Evolutionary conservation across 129 eudicot species (phyloP), one percentile per base, ranked within the genome.

Genomic region (Logfia minima): DNA sequence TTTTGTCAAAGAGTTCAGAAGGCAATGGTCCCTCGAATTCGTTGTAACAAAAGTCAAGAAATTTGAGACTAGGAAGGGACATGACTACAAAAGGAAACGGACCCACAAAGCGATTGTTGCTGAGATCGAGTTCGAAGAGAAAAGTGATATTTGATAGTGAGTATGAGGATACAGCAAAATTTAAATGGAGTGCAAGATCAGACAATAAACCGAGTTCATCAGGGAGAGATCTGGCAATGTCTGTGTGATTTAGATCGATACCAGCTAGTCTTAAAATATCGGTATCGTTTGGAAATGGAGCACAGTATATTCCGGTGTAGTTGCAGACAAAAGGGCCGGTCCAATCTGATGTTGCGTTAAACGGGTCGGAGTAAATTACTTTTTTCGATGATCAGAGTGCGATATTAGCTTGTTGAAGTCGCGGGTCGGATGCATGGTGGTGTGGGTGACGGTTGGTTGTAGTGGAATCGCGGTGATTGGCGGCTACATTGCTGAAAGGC

Each of bases 371-470:
- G 81, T 86, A 84, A 23, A 92, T 90, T 1, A 86, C 93, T 0
- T 35, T 71, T 55, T 92, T 92, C 98, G 96, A 92, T 14, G 98
- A 93, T 80, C 88, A 96, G 77, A 92, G 83, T 16, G 93, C 92
- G 17, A 68, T 14, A 23, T 90, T 88, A 28, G 98, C 98, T 86
- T 85, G 87, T 24, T 85, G 78, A 75, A 89, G 91, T 14, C 86
- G 82, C 2, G 78, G 76, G 75, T 82, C 87, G 70, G 85, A 67
- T 62, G 59, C 82, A 24, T 6, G 32, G 14, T 62, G 56, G 65
- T 51, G 66, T 55, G 34, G 68, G 51, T 76, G 71, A 67, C 28
- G 76, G 75, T 64, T 79, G 81, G 51, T 41, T 84, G 64, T 26
- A 78, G 87, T 66, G 66, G 76, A 31, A 39, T 81, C 48, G 53